Evolutionary conservation across 2,329 filamentous ascomycete genomes (phyloP).

Genomic region (Trematosphaeria pertusa): DNA sequence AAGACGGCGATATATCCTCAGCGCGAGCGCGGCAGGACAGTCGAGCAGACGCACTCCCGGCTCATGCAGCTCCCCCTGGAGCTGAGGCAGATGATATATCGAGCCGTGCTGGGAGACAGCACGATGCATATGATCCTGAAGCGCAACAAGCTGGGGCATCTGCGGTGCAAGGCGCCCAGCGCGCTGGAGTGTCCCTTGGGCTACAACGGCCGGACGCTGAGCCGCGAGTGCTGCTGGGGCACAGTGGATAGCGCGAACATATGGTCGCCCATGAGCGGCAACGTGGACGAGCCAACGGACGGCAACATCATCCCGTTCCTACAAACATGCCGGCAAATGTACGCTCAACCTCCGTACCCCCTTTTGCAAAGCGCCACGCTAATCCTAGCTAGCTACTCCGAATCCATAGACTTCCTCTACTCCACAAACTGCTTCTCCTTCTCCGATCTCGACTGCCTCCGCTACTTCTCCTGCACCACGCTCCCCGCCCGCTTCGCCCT

Average conservation of each 20-base stretch:
- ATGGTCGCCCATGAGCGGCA: slow-evolving; percentile 16
- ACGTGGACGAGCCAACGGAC: slow-evolving; percentile 18
- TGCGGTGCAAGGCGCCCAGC: slow-evolving; percentile 23
- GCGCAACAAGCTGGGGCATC: slow-evolving; percentile 26
- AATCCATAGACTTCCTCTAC: slow-evolving; percentile 26
- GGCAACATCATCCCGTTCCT: slow-evolving; percentile 43
- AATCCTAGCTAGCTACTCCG: slow-evolving; percentile 22
- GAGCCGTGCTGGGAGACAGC: slow-evolving; percentile 21
- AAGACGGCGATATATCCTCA: not conserved
- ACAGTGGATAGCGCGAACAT: slow-evolving; percentile 21
- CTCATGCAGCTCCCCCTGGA: slow-evolving; percentile 28
- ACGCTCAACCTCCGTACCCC: not conserved
- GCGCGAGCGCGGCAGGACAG: slow-evolving; percentile 13
- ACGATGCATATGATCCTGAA: slow-evolving; percentile 30
- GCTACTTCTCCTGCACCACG: slow-evolving; percentile 27
- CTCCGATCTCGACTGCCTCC: slow-evolving; percentile 29
- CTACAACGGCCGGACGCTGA: slow-evolving; percentile 15
- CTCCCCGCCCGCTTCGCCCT: slow-evolving; percentile 25
- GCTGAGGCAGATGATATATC: slow-evolving; percentile 26
- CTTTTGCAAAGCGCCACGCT: not conserved
- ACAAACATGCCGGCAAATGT: slow-evolving; percentile 39
- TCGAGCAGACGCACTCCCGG: slow-evolving; percentile 20
- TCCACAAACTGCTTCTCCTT: slow-evolving; percentile 32
- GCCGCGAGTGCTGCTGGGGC: slow-evolving; percentile 24
- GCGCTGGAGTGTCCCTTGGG: slow-evolving; percentile 19